Percentiles rank a stretch among this genome's conserved stretches.
These are phyloP conservation scores for Talaromyces funiculosus DNA, from an alignment of 2,329 filamentous ascomycete species.

Conservation along the genomic window DNA sequence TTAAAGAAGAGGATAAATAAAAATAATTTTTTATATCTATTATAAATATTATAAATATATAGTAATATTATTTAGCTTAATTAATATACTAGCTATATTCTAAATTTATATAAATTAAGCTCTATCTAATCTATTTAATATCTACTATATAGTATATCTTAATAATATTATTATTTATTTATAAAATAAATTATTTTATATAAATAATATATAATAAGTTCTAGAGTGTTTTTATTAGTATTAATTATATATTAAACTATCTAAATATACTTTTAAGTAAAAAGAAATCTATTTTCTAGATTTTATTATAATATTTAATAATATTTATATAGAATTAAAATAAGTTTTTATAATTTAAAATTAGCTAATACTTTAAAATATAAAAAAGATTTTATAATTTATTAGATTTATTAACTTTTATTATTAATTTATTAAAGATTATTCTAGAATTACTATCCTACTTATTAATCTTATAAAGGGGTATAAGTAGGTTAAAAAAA, in stretches of 20 bases:
- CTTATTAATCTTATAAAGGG: neutral
- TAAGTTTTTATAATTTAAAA: neutral
- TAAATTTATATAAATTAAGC: neutral
- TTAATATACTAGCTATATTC: neutral
- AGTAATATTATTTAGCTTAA: too few relatives aligned
- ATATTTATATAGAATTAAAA: neutral
- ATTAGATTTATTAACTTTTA: neutral
- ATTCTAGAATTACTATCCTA: neutral
- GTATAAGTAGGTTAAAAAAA: neutral
- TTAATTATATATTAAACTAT: neutral
- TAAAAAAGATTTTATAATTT: neutral
- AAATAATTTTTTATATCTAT: neutral
- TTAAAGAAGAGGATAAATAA: neutral
- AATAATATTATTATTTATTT: conserved; percentile 5
- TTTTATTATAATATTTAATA: neutral
- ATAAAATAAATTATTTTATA: neutral
- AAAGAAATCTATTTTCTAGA: neutral
- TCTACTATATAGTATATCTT: conserved; percentile 1
- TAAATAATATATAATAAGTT: neutral
- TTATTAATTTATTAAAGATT: neutral
- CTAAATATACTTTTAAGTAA: neutral
- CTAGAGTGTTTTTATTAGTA: neutral
- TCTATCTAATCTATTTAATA: neutral
- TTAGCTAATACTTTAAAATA: neutral
- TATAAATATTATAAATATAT: conserved; percentile 3